Percentiles rank a stretch among this genome's conserved stretches.
These are phyloP conservation scores for Botryosphaeria dothidea DNA, from an alignment of 2,329 filamentous ascomycete species.

Conservation along the genomic window DNA sequence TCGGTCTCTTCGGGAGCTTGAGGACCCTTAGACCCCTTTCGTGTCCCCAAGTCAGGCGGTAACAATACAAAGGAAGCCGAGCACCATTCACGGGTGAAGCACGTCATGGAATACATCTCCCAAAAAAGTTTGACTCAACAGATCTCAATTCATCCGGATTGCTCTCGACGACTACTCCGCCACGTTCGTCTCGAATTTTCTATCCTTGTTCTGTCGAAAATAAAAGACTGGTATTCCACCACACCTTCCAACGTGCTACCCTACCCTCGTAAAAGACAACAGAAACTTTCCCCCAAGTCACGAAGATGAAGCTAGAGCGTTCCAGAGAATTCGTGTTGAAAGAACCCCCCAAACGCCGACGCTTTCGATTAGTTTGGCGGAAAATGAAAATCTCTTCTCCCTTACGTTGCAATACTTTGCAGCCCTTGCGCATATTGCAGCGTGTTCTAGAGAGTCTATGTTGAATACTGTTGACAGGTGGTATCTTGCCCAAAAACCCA, in stretches of 20 bases:
- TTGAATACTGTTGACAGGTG: conserved; percentile 21
- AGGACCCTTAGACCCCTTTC: too few relatives aligned
- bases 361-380: conserved; percentile 6
- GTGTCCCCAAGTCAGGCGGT: neutral
- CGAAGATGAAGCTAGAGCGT: neutral
- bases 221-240: neutral
- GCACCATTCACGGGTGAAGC: neutral
- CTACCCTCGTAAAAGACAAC: neutral
- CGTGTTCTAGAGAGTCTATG: conserved; percentile 21
- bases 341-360: conserved; percentile 20
- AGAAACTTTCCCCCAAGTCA: neutral
- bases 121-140: too few relatives aligned
- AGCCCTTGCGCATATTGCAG: conserved; percentile 19
- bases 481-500: conserved; percentile 14
- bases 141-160: neutral
- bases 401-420: conserved; percentile 8
- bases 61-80: neutral
- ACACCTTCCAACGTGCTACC: neutral
- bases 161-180: neutral
- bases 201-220: neutral
- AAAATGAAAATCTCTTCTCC: neutral
- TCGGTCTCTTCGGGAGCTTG: too few relatives aligned
- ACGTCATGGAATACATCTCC: too few relatives aligned
- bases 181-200: neutral
- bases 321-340: conserved; percentile 20